Evolutionary conservation across 148 eudicot genomes (phyloP).

Genomic region (Amaranthus cruentus): DNA sequence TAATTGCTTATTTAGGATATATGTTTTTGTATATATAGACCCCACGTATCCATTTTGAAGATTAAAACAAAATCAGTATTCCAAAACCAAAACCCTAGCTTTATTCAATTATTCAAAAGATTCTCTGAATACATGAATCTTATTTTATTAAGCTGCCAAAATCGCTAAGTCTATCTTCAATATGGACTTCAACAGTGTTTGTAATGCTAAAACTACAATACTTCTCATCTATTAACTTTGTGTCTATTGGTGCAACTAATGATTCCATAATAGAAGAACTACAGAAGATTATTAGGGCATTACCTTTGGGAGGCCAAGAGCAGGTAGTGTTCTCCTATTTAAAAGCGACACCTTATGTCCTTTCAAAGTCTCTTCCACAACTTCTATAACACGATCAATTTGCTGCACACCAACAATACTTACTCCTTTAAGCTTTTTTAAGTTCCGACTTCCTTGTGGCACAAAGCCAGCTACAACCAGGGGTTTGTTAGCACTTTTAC

Average conservation of each 20-base stretch:
- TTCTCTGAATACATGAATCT: no score
- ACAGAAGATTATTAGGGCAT: slow-evolving; percentile 5
- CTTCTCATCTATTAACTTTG: not conserved
- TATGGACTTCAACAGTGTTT: no score
- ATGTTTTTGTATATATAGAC: no score
- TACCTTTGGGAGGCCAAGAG: slow-evolving; percentile 98
- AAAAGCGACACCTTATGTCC: slow-evolving; percentile 96
- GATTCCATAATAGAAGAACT: not conserved
- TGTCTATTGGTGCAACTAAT: not conserved
- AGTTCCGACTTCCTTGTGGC: slow-evolving; percentile 90
- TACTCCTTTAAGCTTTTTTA: slow-evolving; percentile 98
- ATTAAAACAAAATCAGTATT: no score
- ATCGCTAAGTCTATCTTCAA: no score
- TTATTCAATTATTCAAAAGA: no score
- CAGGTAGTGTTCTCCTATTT: slow-evolving; percentile 84
- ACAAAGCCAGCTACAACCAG: slow-evolving; percentile 98
- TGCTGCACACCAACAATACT: slow-evolving; percentile 99
- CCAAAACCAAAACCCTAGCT: no score
- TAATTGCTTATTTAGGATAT: no score
- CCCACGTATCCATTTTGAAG: no score
- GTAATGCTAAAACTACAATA: not conserved
- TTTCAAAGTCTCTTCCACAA: slow-evolving; percentile 95
- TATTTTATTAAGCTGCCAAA: no score
- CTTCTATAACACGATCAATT: slow-evolving; percentile 97
- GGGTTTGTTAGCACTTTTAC: slow-evolving; percentile 75